Conservation (phyloP, 2,329 filamentous ascomycete species). For the Sclerotinia subarctica region DNA sequence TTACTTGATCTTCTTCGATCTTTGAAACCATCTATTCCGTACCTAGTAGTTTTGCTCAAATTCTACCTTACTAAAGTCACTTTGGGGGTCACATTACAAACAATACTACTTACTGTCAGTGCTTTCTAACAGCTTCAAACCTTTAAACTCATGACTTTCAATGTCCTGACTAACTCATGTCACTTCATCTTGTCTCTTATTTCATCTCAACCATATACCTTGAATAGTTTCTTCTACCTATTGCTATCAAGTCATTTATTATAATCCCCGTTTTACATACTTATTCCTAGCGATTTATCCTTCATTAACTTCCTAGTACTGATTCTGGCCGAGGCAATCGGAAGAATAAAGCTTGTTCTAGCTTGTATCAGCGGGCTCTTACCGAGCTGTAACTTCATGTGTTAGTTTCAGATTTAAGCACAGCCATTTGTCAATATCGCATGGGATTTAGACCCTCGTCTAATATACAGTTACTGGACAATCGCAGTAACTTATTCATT, state of each 20-base stretch:
- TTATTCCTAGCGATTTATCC: background rate
- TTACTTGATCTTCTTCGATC: conserved; percentile 2
- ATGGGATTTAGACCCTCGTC: conserved; percentile 12
- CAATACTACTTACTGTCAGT: background rate
- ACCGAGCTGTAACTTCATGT: conserved; percentile 10
- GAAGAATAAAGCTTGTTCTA: conserved; percentile 10
- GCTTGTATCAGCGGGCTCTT: conserved; percentile 9
- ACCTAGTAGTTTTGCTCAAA: background rate
- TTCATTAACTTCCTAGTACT: background rate
- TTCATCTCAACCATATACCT: background rate
- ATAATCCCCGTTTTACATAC: background rate
- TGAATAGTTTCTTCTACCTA: background rate
- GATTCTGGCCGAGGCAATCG: conserved; percentile 2
- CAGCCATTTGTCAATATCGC: conserved; percentile 13
- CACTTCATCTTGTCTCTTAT: background rate
- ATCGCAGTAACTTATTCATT: background rate
- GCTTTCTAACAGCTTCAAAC: background rate
- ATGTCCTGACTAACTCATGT: background rate
- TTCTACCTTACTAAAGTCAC: background rate
- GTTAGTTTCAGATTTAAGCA: conserved; percentile 17
- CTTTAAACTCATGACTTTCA: background rate
- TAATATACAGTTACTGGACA: background rate
- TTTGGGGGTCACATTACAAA: background rate
- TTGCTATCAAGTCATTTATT: background rate
- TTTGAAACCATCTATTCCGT: background rate